Evolutionary conservation across 2,329 filamentous ascomycete genomes (phyloP).

Genomic region (Acrocalymma vagum): DNA sequence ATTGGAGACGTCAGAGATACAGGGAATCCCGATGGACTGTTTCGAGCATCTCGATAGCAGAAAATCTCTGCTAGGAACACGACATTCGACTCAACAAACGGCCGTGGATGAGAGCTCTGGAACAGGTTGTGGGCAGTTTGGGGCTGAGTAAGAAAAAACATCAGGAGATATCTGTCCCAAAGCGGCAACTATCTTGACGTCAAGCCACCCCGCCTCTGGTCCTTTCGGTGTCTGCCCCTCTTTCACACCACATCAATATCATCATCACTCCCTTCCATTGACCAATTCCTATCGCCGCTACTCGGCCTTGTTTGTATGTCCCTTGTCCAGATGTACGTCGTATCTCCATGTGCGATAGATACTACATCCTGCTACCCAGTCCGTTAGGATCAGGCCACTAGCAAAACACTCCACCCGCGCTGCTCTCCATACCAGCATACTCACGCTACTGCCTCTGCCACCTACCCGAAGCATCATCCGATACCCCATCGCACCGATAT

Average conservation of each 20-base stretch:
- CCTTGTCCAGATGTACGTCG: slow-evolving; percentile 19
- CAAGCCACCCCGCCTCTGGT: slow-evolving; percentile 26
- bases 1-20: slow-evolving; percentile 3
- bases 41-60: slow-evolving; percentile 1
- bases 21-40: slow-evolving; percentile 11
- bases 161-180: slow-evolving; percentile 32
- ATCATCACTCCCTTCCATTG: too few relatives aligned
- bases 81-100: slow-evolving; percentile 3
- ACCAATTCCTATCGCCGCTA: not conserved
- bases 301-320: too few relatives aligned
- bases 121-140: too few relatives aligned
- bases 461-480: slow-evolving; percentile 42
- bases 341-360: too few relatives aligned
- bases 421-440: slow-evolving; percentile 10
- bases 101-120: too few relatives aligned
- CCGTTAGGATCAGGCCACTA: slow-evolving; percentile 12
- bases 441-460: slow-evolving; percentile 30
- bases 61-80: not conserved
- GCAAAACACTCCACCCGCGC: slow-evolving; percentile 13
- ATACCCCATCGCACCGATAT: slow-evolving; percentile 24
- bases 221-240: slow-evolving; percentile 20
- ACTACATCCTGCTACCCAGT: slow-evolving; percentile 22
- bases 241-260: slow-evolving; percentile 30
- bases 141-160: slow-evolving; percentile 16
- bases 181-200: slow-evolving; percentile 21